Conservation (phyloP, 2,329 filamentous ascomycete species). For the Calonectria montana region DNA sequence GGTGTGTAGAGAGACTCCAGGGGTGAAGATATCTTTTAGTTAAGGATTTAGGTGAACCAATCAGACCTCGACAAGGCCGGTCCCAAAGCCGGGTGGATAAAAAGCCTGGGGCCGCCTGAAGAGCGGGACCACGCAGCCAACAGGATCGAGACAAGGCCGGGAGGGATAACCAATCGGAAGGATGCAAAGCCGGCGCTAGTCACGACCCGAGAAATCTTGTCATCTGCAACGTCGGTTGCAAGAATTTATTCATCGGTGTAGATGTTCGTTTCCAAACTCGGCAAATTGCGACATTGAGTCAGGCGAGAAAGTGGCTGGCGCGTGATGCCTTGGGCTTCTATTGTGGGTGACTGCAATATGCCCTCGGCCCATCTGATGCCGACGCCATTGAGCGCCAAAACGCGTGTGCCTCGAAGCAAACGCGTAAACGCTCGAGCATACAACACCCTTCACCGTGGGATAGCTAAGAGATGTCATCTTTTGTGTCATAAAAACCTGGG, state of each 20-base stretch:
- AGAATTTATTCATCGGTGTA: neutral
- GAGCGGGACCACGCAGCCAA: neutral
- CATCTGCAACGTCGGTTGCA: constrained; percentile 4
- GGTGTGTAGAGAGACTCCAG: neutral
- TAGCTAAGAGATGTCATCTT: neutral
- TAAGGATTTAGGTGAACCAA: neutral
- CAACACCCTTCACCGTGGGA: neutral
- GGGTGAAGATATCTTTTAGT: neutral
- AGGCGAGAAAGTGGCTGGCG: neutral
- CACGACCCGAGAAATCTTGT: neutral
- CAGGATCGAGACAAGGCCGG: neutral
- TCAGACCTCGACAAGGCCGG: neutral
- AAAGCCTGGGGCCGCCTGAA: neutral
- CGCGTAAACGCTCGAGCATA: neutral
- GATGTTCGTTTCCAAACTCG: neutral
- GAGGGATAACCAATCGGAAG: neutral
- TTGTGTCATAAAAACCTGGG: too few species aligned
- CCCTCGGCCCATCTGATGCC: constrained; percentile 6
- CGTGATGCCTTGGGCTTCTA: neutral
- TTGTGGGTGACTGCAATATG: neutral
- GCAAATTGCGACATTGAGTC: neutral
- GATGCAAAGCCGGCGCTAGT: constrained; percentile 27
- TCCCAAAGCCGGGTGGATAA: neutral
- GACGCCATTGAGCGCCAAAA: neutral
- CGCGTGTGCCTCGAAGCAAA: neutral